phyloP scores from a whole-genome alignment of 2,329 filamentous ascomycete species.

The Diaporthe aspalathi region DNA sequence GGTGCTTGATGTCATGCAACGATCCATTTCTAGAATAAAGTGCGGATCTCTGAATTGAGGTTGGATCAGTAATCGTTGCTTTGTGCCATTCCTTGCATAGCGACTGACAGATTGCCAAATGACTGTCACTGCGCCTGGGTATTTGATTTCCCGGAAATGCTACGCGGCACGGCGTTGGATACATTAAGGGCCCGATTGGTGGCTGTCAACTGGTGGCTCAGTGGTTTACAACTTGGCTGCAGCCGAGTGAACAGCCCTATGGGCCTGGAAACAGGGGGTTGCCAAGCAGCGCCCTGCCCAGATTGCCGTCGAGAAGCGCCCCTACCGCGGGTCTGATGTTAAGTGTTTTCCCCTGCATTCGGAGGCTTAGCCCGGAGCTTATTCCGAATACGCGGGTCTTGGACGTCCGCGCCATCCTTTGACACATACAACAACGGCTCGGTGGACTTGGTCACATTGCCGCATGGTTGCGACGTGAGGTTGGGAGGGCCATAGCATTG shows the following conservation, averaged over 20 bases:
- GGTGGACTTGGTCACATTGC: no score
- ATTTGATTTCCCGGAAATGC: not conserved
- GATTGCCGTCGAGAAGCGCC: not conserved
- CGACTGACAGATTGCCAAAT: not conserved
- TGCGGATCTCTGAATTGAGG: not conserved
- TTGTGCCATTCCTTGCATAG: constrained; percentile 8
- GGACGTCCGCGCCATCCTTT: no score
- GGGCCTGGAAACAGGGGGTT: not conserved
- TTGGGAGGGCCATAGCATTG: not conserved
- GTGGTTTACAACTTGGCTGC: not conserved
- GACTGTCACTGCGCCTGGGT: not conserved
- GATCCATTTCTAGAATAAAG: not conserved
- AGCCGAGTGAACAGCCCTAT: constrained; percentile 1
- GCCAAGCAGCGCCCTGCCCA: not conserved
- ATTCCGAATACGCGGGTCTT: not conserved
- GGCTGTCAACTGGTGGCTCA: constrained; percentile 4
- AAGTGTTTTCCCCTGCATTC: not conserved
- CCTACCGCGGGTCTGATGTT: not conserved
- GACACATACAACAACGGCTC: no score
- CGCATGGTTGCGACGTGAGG: not conserved
- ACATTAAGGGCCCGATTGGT: not conserved
- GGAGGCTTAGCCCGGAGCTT: not conserved
- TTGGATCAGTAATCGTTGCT: not conserved
- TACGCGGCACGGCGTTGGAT: not conserved
- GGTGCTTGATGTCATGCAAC: not conserved